phyloP scores from a whole-genome alignment of 2,329 filamentous ascomycete genomes.

The Pseudogymnoascus sp. region DNA sequence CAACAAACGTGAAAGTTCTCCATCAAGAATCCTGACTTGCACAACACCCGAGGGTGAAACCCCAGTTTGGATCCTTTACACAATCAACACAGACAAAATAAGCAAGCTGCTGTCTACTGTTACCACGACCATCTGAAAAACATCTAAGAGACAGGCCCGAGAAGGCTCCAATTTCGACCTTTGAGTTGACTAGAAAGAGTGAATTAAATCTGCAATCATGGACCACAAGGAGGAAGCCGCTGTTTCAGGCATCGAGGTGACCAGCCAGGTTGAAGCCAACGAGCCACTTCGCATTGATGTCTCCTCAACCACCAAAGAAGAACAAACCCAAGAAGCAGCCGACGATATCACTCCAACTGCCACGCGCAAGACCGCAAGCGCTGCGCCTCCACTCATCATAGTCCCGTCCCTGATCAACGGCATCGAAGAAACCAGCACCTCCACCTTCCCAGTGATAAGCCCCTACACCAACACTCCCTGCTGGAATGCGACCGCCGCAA shows the following conservation, averaged over 20 bases:
- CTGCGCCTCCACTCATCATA: slow-evolving; percentile 16
- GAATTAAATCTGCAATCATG: background rate
- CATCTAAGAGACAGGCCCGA: background rate
- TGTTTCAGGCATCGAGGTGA: background rate
- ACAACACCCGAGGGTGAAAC: background rate
- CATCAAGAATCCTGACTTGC: background rate
- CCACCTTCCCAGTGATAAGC: slow-evolving; percentile 39
- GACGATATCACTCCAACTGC: background rate
- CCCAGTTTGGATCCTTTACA: background rate
- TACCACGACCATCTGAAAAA: too few relatives aligned
- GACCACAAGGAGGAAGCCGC: background rate
- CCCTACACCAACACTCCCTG: slow-evolving; percentile 38
- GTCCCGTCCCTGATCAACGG: slow-evolving; percentile 40
- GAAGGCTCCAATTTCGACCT: background rate
- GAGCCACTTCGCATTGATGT: background rate
- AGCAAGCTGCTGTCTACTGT: background rate
- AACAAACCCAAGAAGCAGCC: background rate
- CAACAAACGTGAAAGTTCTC: background rate
- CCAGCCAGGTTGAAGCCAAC: background rate
- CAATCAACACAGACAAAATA: background rate
- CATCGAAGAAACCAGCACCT: slow-evolving; percentile 34
- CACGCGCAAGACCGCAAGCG: background rate
- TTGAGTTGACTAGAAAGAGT: background rate
- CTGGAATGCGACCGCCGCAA: slow-evolving; percentile 41
- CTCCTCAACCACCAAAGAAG: background rate